Evolutionary conservation across 2,329 filamentous ascomycete genomes (phyloP), one percentile per base, ranked within the genome.

Genomic region (Dryadomyces quercus-mongolicae): DNA sequence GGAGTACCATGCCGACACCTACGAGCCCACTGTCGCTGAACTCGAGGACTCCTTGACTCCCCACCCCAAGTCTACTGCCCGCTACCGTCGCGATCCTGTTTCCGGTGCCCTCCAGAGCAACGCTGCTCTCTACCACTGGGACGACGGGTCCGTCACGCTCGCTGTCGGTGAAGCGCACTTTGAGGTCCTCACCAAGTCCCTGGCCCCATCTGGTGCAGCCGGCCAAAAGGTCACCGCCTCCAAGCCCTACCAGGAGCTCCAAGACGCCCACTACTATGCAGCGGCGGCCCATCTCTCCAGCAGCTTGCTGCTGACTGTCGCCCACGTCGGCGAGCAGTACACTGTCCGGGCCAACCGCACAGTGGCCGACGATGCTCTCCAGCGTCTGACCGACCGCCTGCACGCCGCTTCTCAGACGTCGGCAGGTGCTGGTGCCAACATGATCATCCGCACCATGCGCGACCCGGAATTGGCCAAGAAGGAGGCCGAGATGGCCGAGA

Each of bases 381-480:
- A 84, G 60, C 77, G 78, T 52, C 73, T 91, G 18, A 82, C 85
- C 55, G 80, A 78, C 62, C 78, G 79, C 51, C 78, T 91, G 67
- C 82, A 83, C 21, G 77, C 76, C 51, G 81, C 81, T 7, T 80
- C 79, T 52, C 78, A 80, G 58, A 73, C 74, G 57, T 54, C 57
- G 21, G 74, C 73, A 44, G 70, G 75, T 40, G 69, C 71, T 42
- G 73, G 74, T 54, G 76, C 77, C 49, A 80, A 82, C 56, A 84
- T 84, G 68, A 80, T 91, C 60, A 82, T 88, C 63, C 78, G 79
- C 40, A 82, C 85, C 4, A 82, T 78, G 15, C 78, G 84, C 62
- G 87, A 92, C 62, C 87, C 87, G 1, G 87, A 91, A 64, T 74
- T 88, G 46, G 81, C 83, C 63, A 85, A 86, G 70, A 83, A 80